Conservation (phyloP, 495 filamentous ascomycete genomes). For the Neurospora hispaniola region DNA sequence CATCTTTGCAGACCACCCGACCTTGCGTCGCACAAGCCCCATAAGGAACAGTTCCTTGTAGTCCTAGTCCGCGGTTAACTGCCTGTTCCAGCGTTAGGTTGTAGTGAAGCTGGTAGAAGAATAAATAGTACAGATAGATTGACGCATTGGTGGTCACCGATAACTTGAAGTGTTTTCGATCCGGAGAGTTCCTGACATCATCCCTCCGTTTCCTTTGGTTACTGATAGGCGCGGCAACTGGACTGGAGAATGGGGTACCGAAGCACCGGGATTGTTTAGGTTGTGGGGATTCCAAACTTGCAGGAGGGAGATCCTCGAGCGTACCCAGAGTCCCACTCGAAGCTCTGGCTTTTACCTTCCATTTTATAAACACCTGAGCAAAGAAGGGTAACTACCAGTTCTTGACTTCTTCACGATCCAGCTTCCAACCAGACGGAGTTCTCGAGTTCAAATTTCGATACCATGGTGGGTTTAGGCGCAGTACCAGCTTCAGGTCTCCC, state of each 20-base stretch:
- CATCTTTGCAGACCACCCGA: neutral
- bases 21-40: neutral
- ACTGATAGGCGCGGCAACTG: neutral
- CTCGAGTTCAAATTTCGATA: neutral
- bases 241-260: neutral
- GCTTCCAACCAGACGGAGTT: neutral
- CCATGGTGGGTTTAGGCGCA: constrained; percentile 6
- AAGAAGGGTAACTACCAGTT: neutral
- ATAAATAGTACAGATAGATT: neutral
- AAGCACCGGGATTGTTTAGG: neutral
- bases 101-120: neutral
- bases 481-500: neutral
- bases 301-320: neutral
- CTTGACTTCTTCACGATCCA: neutral
- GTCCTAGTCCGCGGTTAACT: neutral
- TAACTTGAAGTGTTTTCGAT: neutral
- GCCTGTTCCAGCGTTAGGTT: neutral
- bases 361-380: neutral
- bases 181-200: neutral
- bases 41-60: neutral
- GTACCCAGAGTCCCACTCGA: neutral
- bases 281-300: neutral
- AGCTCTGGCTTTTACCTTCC: neutral
- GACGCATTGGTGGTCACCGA: neutral
- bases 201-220: neutral